Evolutionary conservation across 2,329 filamentous ascomycete genomes (phyloP).

Genomic region (Stagonosporopsis cucurbitacearum): DNA sequence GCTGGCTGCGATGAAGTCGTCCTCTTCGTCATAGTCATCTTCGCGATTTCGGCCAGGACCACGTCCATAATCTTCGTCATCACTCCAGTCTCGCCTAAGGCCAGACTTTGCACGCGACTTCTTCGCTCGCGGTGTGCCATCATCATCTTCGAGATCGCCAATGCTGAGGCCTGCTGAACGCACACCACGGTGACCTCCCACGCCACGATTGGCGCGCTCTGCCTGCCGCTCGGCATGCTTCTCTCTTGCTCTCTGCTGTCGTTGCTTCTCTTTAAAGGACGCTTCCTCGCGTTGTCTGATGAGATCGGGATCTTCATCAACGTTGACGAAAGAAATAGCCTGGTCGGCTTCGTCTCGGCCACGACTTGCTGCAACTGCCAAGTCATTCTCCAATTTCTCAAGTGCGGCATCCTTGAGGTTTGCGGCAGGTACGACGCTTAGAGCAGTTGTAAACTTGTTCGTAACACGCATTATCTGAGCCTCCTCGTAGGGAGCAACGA

Average conservation of each 20-base stretch:
- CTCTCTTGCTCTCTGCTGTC: conserved; percentile 67
- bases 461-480: conserved; percentile 74
- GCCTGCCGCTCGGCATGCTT: conserved; percentile 70
- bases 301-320: conserved; percentile 76
- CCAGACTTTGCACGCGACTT: conserved; percentile 48
- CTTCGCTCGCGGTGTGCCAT: conserved; percentile 37
- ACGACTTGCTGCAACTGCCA: conserved; percentile 67
- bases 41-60: conserved; percentile 62
- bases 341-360: conserved; percentile 54
- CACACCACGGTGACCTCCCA: conserved; percentile 57
- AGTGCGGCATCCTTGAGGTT: conserved; percentile 74
- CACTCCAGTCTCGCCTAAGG: conserved; percentile 62
- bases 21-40: conserved; percentile 80
- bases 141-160: conserved; percentile 64
- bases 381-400: conserved; percentile 69
- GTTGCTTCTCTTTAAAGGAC: conserved; percentile 75
- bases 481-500: conserved; percentile 72
- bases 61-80: conserved; percentile 78
- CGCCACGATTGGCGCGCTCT: conserved; percentile 58
- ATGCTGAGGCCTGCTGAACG: conserved; percentile 66
- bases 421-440: conserved; percentile 71
- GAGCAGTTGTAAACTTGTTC: conserved; percentile 76
- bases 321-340: conserved; percentile 70
- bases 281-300: conserved; percentile 75
- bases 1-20: conserved; percentile 78